Base-by-base conservation (phyloP, 2,329 filamentous ascomycete species). In the Penicillium sumatraense region DNA sequence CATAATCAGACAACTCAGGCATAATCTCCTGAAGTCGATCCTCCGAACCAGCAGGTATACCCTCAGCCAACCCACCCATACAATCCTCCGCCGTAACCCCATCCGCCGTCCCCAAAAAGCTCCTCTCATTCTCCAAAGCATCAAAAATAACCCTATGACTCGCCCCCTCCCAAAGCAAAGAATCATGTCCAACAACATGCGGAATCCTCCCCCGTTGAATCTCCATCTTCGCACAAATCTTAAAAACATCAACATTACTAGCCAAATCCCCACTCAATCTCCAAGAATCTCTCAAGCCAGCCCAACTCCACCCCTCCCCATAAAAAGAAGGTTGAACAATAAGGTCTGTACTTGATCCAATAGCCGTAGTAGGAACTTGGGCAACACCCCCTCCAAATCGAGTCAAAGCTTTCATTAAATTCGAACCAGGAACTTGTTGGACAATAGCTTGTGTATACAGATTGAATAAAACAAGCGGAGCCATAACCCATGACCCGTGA, bases 331-430 rank as follows among this genome's bases (percentile, higher is more conserved):
- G 44, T 14, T 47, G 44, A 4, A 47, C 26, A 29, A 47, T 47
- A 10, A 47, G 20, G 20, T 47, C 44, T 11, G 44, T 47, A 31
- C 44, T 47, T 7, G 44, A 47, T 27, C 44, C 44, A 31, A 47
- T n/a, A n/a, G n/a, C n/a, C n/a, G n/a, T n/a, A n/a, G n/a, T n/a
- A n/a, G n/a, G n/a, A n/a, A n/a, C n/a, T n/a, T n/a, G n/a, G n/a
- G n/a, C n/a, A n/a, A n/a, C n/a, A n/a, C n/a, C n/a, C n/a, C 41
- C 26, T 14, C 41, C 41, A 45, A 45, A 45, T 45, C 18, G 11
- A 5, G 16, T 26, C 14, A 47, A 31, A 14, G 44, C 26, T 2
- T 3, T 4, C 8, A 31, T 13, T 3, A 47, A 38, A 2, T 20
- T 18, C 2, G 35, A 38, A 14, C 35, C 4, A 5, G n/a, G 35